These are phyloP conservation scores for Panaeolus papilionaceus DNA, from an alignment of 768 basidiomycete genomes.

Conservation along the genomic window DNA sequence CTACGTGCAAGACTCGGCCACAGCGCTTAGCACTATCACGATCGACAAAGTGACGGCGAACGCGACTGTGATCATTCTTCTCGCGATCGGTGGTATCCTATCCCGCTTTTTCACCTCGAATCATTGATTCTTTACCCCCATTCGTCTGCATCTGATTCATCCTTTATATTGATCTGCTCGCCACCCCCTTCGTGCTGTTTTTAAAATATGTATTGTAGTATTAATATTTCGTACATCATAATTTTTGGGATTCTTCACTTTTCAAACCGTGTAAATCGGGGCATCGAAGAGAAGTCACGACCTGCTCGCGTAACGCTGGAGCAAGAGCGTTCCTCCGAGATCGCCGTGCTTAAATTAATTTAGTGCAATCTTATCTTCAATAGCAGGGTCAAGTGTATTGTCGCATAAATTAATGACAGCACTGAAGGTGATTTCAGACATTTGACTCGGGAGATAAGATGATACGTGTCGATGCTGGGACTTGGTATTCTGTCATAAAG, in stretches of 20 bases:
- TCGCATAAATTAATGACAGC: neutral
- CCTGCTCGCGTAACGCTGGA: neutral
- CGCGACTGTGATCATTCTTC: slow-evolving; percentile 14
- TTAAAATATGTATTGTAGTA: neutral
- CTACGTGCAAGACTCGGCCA: slow-evolving; percentile 39
- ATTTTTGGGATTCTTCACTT: neutral
- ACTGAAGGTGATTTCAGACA: neutral
- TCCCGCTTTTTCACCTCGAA: slow-evolving; percentile 3
- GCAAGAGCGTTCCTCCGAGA: neutral
- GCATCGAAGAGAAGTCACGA: neutral
- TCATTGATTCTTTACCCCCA: slow-evolving; percentile 6
- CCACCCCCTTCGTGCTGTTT: neutral
- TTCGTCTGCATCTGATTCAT: neutral
- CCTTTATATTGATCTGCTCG: neutral
- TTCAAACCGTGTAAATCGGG: neutral
- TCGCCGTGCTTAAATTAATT: neutral
- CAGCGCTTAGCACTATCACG: neutral
- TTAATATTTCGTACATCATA: neutral
- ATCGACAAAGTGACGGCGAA: slow-evolving; percentile 3
- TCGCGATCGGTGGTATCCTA: slow-evolving; percentile 17
- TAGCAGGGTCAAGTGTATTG: neutral
- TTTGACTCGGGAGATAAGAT: neutral
- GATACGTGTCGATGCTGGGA: too few relatives aligned
- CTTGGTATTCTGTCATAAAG: too few relatives aligned
- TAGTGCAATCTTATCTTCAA: neutral